Conservation (phyloP, 2,329 filamentous ascomycete species). For the Scedosporium minutisporum region DNA sequence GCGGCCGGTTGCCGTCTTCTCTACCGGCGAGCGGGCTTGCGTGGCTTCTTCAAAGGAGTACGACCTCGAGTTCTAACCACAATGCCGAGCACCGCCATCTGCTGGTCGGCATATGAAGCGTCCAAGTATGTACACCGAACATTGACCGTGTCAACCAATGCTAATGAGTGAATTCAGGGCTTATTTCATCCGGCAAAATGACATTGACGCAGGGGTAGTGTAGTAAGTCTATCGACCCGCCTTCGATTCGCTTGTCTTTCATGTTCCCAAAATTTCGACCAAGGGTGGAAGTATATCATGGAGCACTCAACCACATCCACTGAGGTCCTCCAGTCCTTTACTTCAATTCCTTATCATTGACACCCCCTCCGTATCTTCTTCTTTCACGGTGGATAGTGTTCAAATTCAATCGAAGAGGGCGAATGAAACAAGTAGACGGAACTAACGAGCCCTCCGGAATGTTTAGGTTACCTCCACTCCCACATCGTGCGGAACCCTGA, state of each 20-base stretch:
- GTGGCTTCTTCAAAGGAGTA: conserved; percentile 88
- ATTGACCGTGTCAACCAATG: background rate
- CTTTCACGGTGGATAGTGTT: too few species aligned
- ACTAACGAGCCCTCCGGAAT: too few species aligned
- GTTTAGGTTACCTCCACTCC: too few species aligned
- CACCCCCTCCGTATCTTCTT: too few species aligned
- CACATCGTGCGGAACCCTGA: too few species aligned
- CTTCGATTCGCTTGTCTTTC: background rate
- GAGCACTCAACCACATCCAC: too few species aligned
- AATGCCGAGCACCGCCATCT: conserved; percentile 99
- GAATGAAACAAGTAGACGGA: too few species aligned
- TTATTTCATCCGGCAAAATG: conserved; percentile 50
- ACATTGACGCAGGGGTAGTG: conserved; percentile 14
- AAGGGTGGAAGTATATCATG: too few species aligned
- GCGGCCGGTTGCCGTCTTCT: conserved; percentile 71
- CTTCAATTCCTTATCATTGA: too few species aligned
- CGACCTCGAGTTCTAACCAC: conserved; percentile 87
- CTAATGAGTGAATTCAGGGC: conserved; percentile 29
- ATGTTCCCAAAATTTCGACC: too few species aligned
- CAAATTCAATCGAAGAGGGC: too few species aligned
- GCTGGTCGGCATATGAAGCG: conserved; percentile 74
- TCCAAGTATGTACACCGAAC: conserved; percentile 46
- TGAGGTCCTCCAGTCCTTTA: too few species aligned
- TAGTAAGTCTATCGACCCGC: background rate
- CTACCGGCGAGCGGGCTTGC: conserved; percentile 71